phyloP scores from a whole-genome alignment of 1,139 yeast species.

The Kazachstania sp. region DNA sequence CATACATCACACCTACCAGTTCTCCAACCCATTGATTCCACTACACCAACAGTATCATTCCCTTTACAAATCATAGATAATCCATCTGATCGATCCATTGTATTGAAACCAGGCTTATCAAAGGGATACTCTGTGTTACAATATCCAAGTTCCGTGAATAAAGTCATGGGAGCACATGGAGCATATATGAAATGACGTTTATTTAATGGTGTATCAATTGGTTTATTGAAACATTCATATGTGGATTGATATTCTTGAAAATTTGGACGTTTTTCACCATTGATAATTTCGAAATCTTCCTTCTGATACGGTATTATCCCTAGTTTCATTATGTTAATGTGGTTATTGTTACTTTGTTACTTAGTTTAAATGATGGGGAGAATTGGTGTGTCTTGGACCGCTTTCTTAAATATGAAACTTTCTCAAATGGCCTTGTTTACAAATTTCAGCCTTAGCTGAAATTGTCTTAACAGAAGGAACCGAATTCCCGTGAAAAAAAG shows the following conservation, averaged over 20 bases:
- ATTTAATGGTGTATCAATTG: conserved; percentile 73
- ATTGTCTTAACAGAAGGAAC: background rate
- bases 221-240: conserved; percentile 15
- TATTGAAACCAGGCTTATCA: conserved; percentile 49
- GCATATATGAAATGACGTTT: conserved; percentile 73
- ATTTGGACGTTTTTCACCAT: conserved; percentile 11
- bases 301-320: conserved; percentile 27
- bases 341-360: too few relatives aligned
- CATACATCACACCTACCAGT: conserved; percentile 69
- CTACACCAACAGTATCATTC: conserved; percentile 26
- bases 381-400: too few relatives aligned
- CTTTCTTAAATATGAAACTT: too few relatives aligned
- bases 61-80: conserved; percentile 40
- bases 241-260: conserved; percentile 12
- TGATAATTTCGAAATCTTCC: conserved; percentile 18
- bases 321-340: conserved; percentile 20
- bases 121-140: conserved; percentile 73
- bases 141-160: conserved; percentile 52
- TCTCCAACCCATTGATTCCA: conserved; percentile 71
- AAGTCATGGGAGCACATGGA: conserved; percentile 68
- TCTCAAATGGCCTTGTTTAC: background rate
- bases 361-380: too few relatives aligned
- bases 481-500: too few relatives aligned
- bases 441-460: background rate
- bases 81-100: conserved; percentile 66